Conservation (phyloP, 1,139 yeast species). For the Blastobotrys serpentis region DNA sequence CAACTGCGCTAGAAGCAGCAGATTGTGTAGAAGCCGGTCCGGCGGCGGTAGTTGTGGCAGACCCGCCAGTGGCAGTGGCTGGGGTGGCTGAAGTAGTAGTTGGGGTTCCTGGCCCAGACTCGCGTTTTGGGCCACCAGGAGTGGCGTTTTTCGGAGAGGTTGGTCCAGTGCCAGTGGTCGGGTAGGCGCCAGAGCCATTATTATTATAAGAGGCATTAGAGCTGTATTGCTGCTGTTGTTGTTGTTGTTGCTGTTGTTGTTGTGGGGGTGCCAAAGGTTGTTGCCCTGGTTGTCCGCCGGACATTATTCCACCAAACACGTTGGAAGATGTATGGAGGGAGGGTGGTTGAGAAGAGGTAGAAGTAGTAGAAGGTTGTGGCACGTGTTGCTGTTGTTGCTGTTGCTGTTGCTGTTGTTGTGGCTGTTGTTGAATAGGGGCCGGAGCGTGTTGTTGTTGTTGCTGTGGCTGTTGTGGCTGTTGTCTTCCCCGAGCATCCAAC, state of each 20-base stretch:
- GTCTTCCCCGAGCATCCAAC: constrained; percentile 56
- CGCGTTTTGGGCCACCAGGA: background rate
- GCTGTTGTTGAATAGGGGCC: constrained; percentile 29
- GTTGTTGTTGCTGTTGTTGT: constrained; percentile 24
- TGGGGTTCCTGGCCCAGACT: constrained; percentile 9
- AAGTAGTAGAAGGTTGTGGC: constrained; percentile 13
- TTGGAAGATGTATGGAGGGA: constrained; percentile 34
- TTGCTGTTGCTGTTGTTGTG: constrained; percentile 27
- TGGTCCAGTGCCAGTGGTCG: background rate
- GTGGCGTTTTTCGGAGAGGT: constrained; percentile 4
- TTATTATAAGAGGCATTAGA: background rate
- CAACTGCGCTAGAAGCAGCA: constrained; percentile 19
- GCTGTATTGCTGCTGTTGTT: constrained; percentile 23
- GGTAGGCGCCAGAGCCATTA: background rate
- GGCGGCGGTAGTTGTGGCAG: constrained; percentile 21
- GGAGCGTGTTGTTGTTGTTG: constrained; percentile 27
- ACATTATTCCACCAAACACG: constrained; percentile 38
- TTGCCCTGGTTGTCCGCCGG: constrained; percentile 36
- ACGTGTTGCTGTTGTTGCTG: constrained; percentile 23
- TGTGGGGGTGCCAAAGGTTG: constrained; percentile 21
- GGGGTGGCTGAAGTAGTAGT: constrained; percentile 16
- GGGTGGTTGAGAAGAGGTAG: constrained; percentile 27
- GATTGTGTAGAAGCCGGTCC: constrained; percentile 19
- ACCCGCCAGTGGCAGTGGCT: constrained; percentile 17
- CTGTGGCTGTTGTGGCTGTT: constrained; percentile 29